Conservation (phyloP, 805 yeast genomes). For the Candida khao-thaluensis region DNA sequence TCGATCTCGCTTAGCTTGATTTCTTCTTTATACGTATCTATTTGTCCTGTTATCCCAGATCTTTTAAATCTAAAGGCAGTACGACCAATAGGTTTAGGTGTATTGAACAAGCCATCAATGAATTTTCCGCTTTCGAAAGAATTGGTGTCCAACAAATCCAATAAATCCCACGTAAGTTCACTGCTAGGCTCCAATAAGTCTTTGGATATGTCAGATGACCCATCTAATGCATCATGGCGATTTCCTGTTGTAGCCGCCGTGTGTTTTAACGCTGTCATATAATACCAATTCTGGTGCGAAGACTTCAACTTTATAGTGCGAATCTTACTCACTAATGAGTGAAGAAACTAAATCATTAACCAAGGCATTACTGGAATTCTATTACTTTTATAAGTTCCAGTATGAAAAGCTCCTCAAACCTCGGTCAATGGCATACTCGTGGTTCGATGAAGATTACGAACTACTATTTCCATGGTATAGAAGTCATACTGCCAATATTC, state of each 20-base stretch:
- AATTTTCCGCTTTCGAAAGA: conserved; percentile 27
- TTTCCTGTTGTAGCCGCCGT: too few relatives aligned
- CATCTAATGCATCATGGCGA: too few relatives aligned
- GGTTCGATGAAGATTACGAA: conserved; percentile 41
- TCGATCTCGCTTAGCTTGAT: conserved; percentile 43
- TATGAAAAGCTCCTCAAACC: conserved; percentile 34
- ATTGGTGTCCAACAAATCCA: conserved; percentile 62
- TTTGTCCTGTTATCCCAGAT: conserved; percentile 69
- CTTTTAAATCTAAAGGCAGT: conserved; percentile 69
- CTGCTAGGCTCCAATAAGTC: conserved; percentile 63
- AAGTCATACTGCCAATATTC: conserved; percentile 37
- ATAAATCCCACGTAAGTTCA: conserved; percentile 64
- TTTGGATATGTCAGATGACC: conserved; percentile 10
- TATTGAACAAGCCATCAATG: conserved; percentile 47
- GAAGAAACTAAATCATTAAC: conserved; percentile 6
- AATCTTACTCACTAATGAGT: too few relatives aligned
- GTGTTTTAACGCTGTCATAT: too few relatives aligned
- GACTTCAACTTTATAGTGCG: too few relatives aligned
- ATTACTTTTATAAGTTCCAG: conserved; percentile 33
- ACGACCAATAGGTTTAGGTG: conserved; percentile 64
- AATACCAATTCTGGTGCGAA: too few relatives aligned
- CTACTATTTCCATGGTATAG: conserved; percentile 51
- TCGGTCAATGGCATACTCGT: conserved; percentile 22
- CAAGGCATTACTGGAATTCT: conserved; percentile 34
- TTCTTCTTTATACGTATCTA: conserved; percentile 63